These are phyloP conservation scores for Rosellinia necatrix DNA, from an alignment of 2,329 filamentous ascomycete genomes.

Conservation along the genomic window DNA sequence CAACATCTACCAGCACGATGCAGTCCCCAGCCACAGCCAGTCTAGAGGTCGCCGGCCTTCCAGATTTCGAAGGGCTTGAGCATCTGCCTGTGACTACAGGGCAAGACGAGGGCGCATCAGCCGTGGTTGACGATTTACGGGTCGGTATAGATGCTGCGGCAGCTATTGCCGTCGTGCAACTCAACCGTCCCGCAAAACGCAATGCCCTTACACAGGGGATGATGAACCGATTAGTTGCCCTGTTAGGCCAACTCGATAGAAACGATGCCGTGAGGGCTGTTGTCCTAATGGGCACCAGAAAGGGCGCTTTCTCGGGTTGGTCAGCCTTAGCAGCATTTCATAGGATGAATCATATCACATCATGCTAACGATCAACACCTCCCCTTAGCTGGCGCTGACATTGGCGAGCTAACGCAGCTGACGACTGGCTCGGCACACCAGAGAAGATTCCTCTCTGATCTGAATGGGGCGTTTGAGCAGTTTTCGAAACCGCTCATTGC, in stretches of 20 bases:
- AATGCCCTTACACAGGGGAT: conserved; percentile 62
- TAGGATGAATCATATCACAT: conserved; percentile 18
- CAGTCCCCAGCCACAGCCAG: conserved; percentile 3
- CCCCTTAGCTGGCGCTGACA: conserved; percentile 42
- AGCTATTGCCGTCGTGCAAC: conserved; percentile 50
- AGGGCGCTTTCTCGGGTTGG: conserved; percentile 46
- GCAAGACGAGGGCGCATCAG: neutral
- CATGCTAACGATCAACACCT: conserved; percentile 1
- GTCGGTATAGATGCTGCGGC: conserved; percentile 40
- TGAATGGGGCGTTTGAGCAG: conserved; percentile 43
- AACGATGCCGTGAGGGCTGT: conserved; percentile 42
- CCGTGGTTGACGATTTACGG: conserved; percentile 30
- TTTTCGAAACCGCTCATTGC: conserved; percentile 54
- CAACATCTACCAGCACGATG: conserved; percentile 6
- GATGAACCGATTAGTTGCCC: conserved; percentile 48
- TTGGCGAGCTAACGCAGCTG: conserved; percentile 42
- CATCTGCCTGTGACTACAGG: conserved; percentile 1
- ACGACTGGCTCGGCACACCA: conserved; percentile 37
- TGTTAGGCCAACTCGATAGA: conserved; percentile 36
- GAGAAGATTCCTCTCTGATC: conserved; percentile 45
- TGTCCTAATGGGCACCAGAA: conserved; percentile 44
- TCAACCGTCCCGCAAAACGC: conserved; percentile 58
- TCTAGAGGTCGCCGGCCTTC: neutral
- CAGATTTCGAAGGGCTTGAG: conserved; percentile 25
- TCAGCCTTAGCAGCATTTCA: neutral